Base-by-base conservation (phyloP, 202 grass and related monocot genomes). In the Musa balbisiana region DNA sequence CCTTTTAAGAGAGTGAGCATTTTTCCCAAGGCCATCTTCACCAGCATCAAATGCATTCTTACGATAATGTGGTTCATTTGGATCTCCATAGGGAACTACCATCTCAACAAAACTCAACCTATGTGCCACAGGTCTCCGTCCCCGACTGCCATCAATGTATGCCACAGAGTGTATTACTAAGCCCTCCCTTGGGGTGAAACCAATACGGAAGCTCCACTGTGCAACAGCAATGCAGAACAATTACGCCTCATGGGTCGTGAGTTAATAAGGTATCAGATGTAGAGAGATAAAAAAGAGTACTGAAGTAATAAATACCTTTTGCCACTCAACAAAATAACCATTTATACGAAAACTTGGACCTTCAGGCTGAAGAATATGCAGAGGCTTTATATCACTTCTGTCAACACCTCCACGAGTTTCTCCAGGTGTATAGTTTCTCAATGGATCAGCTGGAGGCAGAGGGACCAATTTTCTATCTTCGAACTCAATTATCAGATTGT, bases 41-140 rank as follows among this genome's bases (percentile, higher is more conserved):
- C 96, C 96, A 58, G 96, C 96, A 88, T 99, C 96, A 85, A 99
- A 99, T 65, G 96, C 96, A 85, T 99, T 99, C 62, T 99, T 99
- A 24, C 91, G 96, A 80, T 95, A 99, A 85, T 99, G 96, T 75
- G 96, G 96, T 72, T 95, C 96, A 84, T 69, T 92, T 73, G 96
- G 96, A 88, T 99, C 96, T 87, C 96, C 96, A 83, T 99, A 99
- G 74, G 96, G 96, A 84, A 99, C 96, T 77, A 99, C 96, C 96
- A 99, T 99, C 82, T 99, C 96, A 87, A 95, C 96, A 88, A 99
- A 99, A 83, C 96, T 99, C 80, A 99, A 74, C 76, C 89, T 95
- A 70, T 99, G 91, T 16, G 91, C 96, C 72, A 99, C 88, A 23
- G 96, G 91, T 51, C 96, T 85, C 53, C 96, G 91, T 15, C 96